These are phyloP conservation scores for Alternaria triticina DNA, from an alignment of 2,329 filamentous ascomycete genomes.

Conservation along the genomic window DNA sequence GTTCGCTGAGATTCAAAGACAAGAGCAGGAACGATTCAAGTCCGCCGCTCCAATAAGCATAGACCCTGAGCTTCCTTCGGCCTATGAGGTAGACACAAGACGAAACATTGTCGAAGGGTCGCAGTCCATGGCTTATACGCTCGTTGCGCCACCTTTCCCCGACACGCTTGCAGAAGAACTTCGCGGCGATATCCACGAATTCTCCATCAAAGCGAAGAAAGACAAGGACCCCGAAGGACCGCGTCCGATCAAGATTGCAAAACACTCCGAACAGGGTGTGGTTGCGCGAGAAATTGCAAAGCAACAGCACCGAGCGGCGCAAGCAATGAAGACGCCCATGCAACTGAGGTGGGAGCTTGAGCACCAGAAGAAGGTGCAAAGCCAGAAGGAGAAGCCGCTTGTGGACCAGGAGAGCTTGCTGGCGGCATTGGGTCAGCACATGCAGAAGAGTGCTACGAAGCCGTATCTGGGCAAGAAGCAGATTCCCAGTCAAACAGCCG, in stretches of 20 bases:
- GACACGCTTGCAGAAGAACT: conserved; percentile 81
- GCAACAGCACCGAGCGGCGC: conserved; percentile 21
- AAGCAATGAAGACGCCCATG: conserved; percentile 44
- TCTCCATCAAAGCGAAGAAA: conserved; percentile 69
- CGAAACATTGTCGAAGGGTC: conserved; percentile 74
- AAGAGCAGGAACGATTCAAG: conserved; percentile 14
- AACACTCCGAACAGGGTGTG: conserved; percentile 4
- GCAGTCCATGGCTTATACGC: conserved; percentile 68
- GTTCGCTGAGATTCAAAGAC: conserved; percentile 18
- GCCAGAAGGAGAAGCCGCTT: conserved; percentile 23
- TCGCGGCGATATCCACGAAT: conserved; percentile 66
- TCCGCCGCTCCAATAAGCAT: conserved; percentile 15
- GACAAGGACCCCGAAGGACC: conserved; percentile 45
- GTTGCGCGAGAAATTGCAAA: conserved; percentile 38
- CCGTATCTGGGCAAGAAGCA: conserved; percentile 17
- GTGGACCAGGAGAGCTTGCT: conserved; percentile 47
- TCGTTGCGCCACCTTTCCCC: conserved; percentile 81
- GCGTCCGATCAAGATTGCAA: conserved; percentile 12
- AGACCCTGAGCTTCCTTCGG: conserved; percentile 12
- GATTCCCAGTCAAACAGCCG: conserved; percentile 5
- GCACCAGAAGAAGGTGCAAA: conserved; percentile 30
- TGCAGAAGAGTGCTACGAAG: conserved; percentile 35
- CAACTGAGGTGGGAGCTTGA: conserved; percentile 43
- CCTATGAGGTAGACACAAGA: conserved; percentile 69
- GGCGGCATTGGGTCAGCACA: conserved; percentile 51